These are phyloP conservation scores for Aspergillus avenaceus DNA, from an alignment of 495 filamentous ascomycete genomes.

Conservation along the genomic window DNA sequence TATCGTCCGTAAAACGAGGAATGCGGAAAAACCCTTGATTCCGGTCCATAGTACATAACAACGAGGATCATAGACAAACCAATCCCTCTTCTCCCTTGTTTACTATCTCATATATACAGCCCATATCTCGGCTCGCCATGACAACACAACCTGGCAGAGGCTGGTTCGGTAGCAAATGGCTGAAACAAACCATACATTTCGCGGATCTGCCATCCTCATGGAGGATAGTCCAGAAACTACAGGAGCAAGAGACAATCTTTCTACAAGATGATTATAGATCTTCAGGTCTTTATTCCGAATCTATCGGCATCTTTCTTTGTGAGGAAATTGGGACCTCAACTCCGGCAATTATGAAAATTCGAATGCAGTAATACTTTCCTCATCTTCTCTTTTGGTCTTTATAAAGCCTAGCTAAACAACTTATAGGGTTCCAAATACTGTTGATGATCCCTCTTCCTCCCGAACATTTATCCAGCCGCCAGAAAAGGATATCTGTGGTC, in stretches of 20 bases:
- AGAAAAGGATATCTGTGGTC: conserved; percentile 2
- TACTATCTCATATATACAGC: too few species aligned
- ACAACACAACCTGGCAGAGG: too few species aligned
- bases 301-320: neutral
- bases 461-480: neutral
- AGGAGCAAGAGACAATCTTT: neutral
- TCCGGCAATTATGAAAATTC: conserved; percentile 6
- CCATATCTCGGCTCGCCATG: conserved; percentile 6
- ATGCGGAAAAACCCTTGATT: too few species aligned
- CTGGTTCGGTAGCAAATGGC: conserved; percentile 3
- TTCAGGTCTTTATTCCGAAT: conserved; percentile 3
- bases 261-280: conserved; percentile 3
- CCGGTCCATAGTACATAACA: too few species aligned
- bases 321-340: neutral
- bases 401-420: neutral
- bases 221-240: conserved; percentile 7
- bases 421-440: conserved; percentile 3
- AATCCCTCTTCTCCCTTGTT: too few species aligned
- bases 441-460: neutral
- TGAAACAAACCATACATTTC: conserved; percentile 6
- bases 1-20: too few species aligned
- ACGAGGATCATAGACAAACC: too few species aligned
- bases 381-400: neutral
- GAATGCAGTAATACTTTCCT: conserved; percentile 4
- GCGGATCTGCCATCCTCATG: neutral